Conservation (phyloP, 352 stramenopile genomes). For the Pythium coloratum region DNA sequence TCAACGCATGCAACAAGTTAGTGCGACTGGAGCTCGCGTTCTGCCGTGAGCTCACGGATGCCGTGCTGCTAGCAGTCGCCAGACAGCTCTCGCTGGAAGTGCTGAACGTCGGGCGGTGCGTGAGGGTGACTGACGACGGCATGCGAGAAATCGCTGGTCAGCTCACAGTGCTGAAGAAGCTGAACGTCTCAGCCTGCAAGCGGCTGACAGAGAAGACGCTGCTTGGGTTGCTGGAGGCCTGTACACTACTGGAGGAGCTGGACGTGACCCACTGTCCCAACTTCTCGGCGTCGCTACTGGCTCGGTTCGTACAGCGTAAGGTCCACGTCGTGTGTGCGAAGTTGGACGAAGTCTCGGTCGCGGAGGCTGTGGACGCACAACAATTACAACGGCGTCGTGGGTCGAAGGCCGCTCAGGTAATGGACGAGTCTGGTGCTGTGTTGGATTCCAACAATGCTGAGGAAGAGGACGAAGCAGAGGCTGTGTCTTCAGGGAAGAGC, state of each 20-base stretch:
- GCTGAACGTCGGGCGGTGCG: conserved; percentile 63
- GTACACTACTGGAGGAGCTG: conserved; percentile 61
- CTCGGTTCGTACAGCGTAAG: conserved; percentile 56
- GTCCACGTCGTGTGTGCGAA: conserved; percentile 50
- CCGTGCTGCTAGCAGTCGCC: conserved; percentile 60
- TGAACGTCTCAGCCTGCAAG: conserved; percentile 83
- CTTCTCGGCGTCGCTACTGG: conserved; percentile 54
- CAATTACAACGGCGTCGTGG: neutral
- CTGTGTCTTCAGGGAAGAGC: neutral
- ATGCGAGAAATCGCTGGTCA: conserved; percentile 80
- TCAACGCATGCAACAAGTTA: conserved; percentile 65
- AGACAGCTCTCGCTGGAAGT: conserved; percentile 80
- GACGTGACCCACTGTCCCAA: conserved; percentile 80
- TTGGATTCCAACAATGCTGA: conserved; percentile 9
- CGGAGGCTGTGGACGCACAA: conserved; percentile 7
- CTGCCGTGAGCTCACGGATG: conserved; percentile 86
- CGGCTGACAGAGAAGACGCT: conserved; percentile 71
- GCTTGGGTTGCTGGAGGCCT: conserved; percentile 48
- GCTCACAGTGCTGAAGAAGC: conserved; percentile 55
- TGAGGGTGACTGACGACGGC: conserved; percentile 84
- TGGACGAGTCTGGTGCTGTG: neutral
- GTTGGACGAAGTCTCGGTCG: conserved; percentile 37
- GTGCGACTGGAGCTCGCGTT: conserved; percentile 72
- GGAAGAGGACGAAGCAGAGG: conserved; percentile 3
- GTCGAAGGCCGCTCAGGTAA: neutral